A percentile compares a stretch with the other conserved stretches of the same genome.
These are phyloP conservation scores for Aspergillus bombycis DNA, from an alignment of 2,329 filamentous ascomycete species.

Conservation along the genomic window DNA sequence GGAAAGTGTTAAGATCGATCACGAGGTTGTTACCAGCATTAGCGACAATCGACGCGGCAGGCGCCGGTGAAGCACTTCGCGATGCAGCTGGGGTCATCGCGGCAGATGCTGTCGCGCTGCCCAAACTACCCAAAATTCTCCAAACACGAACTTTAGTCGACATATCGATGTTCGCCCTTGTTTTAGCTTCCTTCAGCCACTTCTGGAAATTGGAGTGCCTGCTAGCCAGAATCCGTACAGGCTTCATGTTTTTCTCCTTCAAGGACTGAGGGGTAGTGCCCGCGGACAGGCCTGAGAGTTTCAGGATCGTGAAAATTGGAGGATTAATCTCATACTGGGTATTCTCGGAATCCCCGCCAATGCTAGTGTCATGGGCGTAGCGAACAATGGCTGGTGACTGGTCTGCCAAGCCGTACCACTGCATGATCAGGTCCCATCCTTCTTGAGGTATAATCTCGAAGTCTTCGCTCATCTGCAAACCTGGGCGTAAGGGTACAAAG, in stretches of 20 bases:
- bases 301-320: constrained; percentile 81
- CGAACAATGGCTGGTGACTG: constrained; percentile 74
- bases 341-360: constrained; percentile 64
- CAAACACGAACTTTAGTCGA: constrained; percentile 77
- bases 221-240: constrained; percentile 71
- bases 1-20: constrained; percentile 66
- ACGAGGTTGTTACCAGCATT: constrained; percentile 55
- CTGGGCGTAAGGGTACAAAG: constrained; percentile 75
- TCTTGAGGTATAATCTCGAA: constrained; percentile 77
- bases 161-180: constrained; percentile 66
- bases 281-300: constrained; percentile 66
- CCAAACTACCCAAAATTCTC: constrained; percentile 58
- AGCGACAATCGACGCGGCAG: constrained; percentile 45
- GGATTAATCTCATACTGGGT: constrained; percentile 83
- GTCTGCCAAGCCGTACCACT: constrained; percentile 78
- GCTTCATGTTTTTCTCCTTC: constrained; percentile 63
- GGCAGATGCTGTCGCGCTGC: constrained; percentile 48
- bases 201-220: constrained; percentile 69
- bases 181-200: constrained; percentile 78
- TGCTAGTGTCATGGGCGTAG: constrained; percentile 73
- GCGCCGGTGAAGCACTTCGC: constrained; percentile 48
- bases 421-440: constrained; percentile 78
- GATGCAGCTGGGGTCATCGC: constrained; percentile 49
- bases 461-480: constrained; percentile 65
- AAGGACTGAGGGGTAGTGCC: constrained; percentile 62